phyloP scores from a whole-genome alignment of 2,329 filamentous ascomycete species.

The Fusarium globosum region DNA sequence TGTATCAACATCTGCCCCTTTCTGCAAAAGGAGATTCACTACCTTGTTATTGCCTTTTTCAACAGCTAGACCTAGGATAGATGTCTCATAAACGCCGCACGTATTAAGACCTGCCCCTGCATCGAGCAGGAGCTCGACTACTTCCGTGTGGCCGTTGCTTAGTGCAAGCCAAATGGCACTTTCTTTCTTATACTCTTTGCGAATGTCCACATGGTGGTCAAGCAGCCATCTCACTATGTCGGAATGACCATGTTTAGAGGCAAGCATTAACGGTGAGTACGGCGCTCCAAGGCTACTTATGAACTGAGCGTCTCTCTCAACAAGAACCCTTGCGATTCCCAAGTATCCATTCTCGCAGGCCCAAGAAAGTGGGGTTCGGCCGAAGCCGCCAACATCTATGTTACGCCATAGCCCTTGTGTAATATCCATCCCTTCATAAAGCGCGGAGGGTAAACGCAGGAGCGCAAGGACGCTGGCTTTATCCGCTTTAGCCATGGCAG shows the following conservation, averaged over 20 bases:
- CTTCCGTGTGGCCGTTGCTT: fast-evolving
- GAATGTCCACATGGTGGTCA: fast-evolving
- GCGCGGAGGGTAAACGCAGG: fast-evolving
- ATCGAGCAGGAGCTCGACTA: fast-evolving
- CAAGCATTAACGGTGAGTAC: neutral
- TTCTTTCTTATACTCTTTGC: fast-evolving
- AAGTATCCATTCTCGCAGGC: fast-evolving
- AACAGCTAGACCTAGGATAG: fast-evolving
- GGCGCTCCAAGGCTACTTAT: no score
- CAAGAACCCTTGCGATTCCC: fast-evolving
- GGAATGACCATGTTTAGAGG: fast-evolving
- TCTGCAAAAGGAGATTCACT: fast-evolving
- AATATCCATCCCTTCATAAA: neutral
- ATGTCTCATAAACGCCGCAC: fast-evolving
- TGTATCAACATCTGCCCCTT: fast-evolving
- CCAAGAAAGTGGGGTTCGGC: neutral
- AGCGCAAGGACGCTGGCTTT: neutral
- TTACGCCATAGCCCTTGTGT: fast-evolving
- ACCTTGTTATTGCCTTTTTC: fast-evolving
- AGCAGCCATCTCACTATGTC: fast-evolving
- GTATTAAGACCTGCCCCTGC: fast-evolving
- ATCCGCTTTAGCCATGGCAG: conserved; percentile 17
- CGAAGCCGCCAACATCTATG: fast-evolving
- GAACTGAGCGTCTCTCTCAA: fast-evolving
- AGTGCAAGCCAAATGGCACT: fast-evolving